phyloP scores from a whole-genome alignment of 805 yeast genomes.

The Ogataea allantospora region DNA sequence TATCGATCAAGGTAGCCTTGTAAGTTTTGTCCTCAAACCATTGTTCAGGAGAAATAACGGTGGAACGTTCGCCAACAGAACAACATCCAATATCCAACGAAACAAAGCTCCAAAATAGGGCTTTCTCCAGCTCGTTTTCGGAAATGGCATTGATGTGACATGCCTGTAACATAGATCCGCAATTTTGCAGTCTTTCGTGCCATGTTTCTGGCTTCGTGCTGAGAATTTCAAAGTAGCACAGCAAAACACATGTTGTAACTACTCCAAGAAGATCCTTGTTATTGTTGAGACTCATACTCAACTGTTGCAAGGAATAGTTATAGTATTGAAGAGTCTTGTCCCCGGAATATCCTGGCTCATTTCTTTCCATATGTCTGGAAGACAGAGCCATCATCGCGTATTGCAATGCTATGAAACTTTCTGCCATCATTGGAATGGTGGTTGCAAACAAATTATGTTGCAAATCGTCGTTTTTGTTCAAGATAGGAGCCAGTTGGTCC shows the following conservation, averaged over 20 bases:
- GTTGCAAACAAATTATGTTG: constrained; percentile 35
- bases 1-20: constrained; percentile 1
- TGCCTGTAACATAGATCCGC: constrained; percentile 37
- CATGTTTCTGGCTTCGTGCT: constrained; percentile 38
- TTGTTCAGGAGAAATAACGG: constrained; percentile 14
- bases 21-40: constrained; percentile 14
- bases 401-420: constrained; percentile 31
- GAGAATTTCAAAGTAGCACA: constrained; percentile 44
- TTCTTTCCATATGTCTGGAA: constrained; percentile 29
- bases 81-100: constrained; percentile 38
- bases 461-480: constrained; percentile 23
- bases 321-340: constrained; percentile 31
- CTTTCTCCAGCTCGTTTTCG: constrained; percentile 34
- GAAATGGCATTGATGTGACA: constrained; percentile 39
- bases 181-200: constrained; percentile 40
- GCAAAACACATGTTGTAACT: constrained; percentile 39
- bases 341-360: constrained; percentile 19
- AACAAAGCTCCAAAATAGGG: constrained; percentile 45
- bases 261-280: constrained; percentile 30
- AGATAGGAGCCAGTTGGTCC: constrained; percentile 37
- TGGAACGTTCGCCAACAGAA: constrained; percentile 31
- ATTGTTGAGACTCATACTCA: constrained; percentile 36
- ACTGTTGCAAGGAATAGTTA: constrained; percentile 29
- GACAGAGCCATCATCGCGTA: constrained; percentile 31
- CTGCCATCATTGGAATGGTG: constrained; percentile 37